Percentiles rank a stretch among this genome's conserved stretches.
phyloP scores from a whole-genome alignment of 2,329 filamentous ascomycete genomes.

The Claviceps fusiformis region DNA sequence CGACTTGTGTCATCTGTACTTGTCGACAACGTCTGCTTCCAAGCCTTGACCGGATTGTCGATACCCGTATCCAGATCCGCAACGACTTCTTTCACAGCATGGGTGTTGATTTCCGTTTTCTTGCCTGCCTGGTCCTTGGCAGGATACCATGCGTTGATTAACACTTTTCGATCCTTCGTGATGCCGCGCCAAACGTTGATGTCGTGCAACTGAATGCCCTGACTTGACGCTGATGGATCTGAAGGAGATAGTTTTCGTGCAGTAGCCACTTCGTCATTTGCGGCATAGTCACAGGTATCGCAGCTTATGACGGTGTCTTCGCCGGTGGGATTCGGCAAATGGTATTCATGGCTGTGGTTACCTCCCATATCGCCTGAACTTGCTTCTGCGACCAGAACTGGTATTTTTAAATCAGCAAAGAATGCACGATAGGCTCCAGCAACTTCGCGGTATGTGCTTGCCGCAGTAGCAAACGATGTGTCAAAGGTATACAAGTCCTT shows the following conservation, averaged over 20 bases:
- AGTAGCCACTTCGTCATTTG: conserved; percentile 74
- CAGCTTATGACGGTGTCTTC: conserved; percentile 80
- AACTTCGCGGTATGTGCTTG: conserved; percentile 68
- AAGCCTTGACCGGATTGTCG: conserved; percentile 41
- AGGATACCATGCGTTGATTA: conserved; percentile 59
- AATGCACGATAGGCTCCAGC: conserved; percentile 60
- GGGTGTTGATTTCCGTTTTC: conserved; percentile 29
- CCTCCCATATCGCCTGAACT: conserved; percentile 97
- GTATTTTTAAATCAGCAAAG: conserved; percentile 71
- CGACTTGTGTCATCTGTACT: conserved; percentile 1
- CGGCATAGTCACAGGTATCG: conserved; percentile 56
- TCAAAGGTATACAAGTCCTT: conserved; percentile 98
- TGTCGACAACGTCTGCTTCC: conserved; percentile 26
- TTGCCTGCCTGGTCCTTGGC: conserved; percentile 14
- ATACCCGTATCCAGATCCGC: conserved; percentile 60
- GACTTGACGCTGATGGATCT: background rate
- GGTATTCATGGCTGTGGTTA: conserved; percentile 86
- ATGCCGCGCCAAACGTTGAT: conserved; percentile 47
- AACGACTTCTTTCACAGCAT: conserved; percentile 51
- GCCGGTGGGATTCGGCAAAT: conserved; percentile 64
- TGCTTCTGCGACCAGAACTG: conserved; percentile 73
- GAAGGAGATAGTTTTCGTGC: conserved; percentile 11
- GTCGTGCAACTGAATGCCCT: conserved; percentile 4
- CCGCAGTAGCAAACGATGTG: conserved; percentile 47
- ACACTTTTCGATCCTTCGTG: conserved; percentile 50